Evolutionary conservation across 73 alveolate species (phyloP), one percentile per base, ranked within the genome.

Genomic region (Paramecium bursaria): DNA sequence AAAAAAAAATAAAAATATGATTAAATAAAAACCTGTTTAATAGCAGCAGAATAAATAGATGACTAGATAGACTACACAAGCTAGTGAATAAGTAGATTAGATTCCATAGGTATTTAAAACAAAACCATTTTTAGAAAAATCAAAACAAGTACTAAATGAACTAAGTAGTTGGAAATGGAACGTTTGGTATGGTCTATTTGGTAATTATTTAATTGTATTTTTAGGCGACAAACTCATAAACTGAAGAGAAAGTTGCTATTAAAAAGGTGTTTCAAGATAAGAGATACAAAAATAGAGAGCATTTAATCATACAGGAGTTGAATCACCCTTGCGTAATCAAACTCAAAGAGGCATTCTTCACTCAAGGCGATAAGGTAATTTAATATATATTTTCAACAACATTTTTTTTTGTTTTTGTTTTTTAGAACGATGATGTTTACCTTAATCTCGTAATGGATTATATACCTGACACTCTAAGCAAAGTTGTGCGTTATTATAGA

Each of bases 201-300:
- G 88, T 53, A 75, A 6, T 21, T 5, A 49, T 49, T 49, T 6
- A n/a, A 49, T 30, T 14, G n/a, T 30, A 30, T 25, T 60, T 13
- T 30, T 9, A 92, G 90, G 99, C 98, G 4, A 48, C 87, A 29
- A 94, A 85, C 30, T 80, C 57, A 25, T 90, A 91, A 50, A 90
- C 94, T 3, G 92, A 94, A 11, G 95, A 91, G 73, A 90, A 90
- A 0, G 97, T 94, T 15, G 98, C 98, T 3, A 93, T 93, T 11
- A 93, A 93, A 85, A 93, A 92, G 61, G 96, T 93, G 35, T 93
- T 89, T 85, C 86, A 93, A 74, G 98, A 93, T 54, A 93, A 88
- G 75, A n/a, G 95, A 44, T 93, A 93, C 85, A 92, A 93, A 86
- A 93, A 93, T 49, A 91, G 98, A 74, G 98, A 93, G 88, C 86